These are phyloP conservation scores for Blepharisma stoltei DNA, from an alignment of 73 alveolate genomes.

Conservation along the genomic window DNA sequence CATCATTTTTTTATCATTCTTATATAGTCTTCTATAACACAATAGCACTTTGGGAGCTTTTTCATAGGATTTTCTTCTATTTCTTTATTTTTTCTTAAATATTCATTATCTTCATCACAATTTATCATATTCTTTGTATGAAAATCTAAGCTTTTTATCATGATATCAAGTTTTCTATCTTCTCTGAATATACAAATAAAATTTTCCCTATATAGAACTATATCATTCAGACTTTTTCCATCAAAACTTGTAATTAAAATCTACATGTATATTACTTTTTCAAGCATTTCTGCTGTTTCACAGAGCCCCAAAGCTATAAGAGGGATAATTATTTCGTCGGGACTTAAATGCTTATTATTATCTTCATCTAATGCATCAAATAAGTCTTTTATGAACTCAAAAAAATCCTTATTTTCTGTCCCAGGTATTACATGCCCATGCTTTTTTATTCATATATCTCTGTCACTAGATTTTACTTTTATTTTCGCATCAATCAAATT, in stretches of 20 bases:
- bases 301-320: slow-evolving; percentile 18
- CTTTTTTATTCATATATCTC: not conserved
- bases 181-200: not conserved
- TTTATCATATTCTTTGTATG: not conserved
- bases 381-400: not conserved
- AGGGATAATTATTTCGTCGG: slow-evolving; percentile 8
- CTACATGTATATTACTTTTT: not conserved
- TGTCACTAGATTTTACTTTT: not conserved
- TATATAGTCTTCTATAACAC: not conserved
- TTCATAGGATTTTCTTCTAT: not conserved
- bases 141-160: not conserved
- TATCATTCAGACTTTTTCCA: not conserved
- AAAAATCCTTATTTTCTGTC: not conserved
- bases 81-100: not conserved
- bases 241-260: not conserved
- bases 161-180: not conserved
- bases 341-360: not conserved
- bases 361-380: slow-evolving; percentile 22
- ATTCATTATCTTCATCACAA: not conserved
- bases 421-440: not conserved
- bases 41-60: not conserved
- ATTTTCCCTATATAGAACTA: not conserved
- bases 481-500: no score
- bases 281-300: not conserved
- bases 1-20: not conserved